Conservation (phyloP, 768 basidiomycete genomes). For the Cystofilobasidium bisporidii region DNA sequence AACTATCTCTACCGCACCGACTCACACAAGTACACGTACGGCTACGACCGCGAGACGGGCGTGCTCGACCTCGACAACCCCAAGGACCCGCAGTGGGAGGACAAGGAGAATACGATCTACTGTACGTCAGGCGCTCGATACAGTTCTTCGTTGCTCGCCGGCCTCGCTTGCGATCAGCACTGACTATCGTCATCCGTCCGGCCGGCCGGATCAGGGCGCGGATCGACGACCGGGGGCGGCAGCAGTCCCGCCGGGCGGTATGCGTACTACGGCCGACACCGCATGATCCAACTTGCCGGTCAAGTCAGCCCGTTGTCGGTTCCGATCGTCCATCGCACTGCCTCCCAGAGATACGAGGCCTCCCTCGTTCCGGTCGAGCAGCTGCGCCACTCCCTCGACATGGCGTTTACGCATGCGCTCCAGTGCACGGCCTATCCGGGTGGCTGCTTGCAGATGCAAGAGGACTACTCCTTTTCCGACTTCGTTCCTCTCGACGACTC, state of each 20-base stretch:
- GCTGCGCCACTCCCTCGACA: background rate
- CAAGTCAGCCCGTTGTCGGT: background rate
- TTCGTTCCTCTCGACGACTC: slow-evolving; percentile 11
- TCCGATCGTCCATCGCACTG: slow-evolving; percentile 7
- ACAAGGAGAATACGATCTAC: slow-evolving; percentile 2
- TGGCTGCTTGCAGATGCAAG: slow-evolving; percentile 8
- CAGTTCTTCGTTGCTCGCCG: too few species aligned
- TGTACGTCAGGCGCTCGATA: background rate
- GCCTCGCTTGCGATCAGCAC: too few species aligned
- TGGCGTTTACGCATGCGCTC: background rate
- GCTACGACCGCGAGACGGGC: slow-evolving; percentile 2
- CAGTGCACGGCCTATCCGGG: slow-evolving; percentile 19
- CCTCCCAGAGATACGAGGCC: background rate
- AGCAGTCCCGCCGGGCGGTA: slow-evolving; percentile 1
- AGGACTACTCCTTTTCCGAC: slow-evolving; percentile 1
- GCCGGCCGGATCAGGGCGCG: too few species aligned
- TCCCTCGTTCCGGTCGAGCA: slow-evolving; percentile 1
- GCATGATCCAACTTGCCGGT: background rate
- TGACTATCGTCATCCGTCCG: too few species aligned
- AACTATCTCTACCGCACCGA: background rate
- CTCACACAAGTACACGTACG: slow-evolving; percentile 10
- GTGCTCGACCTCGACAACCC: slow-evolving; percentile 1
- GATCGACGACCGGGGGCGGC: slow-evolving; percentile 15
- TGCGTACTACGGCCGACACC: slow-evolving; percentile 12
- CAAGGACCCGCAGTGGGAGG: slow-evolving; percentile 13